phyloP scores from a whole-genome alignment of 1,139 yeast genomes.

The Magnusiomyces sp. region DNA sequence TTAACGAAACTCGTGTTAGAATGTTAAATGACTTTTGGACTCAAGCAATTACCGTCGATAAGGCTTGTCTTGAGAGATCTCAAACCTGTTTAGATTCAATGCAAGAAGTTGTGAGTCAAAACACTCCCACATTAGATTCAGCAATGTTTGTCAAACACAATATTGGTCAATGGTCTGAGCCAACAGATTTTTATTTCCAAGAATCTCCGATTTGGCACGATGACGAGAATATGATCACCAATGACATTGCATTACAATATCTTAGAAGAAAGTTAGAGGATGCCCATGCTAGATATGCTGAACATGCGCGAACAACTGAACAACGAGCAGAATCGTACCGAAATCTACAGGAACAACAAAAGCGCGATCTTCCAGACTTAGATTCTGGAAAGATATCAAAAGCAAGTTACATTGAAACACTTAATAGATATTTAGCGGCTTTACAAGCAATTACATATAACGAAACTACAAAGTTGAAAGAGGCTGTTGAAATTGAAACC shows the following conservation, averaged over 20 bases:
- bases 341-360: slow-evolving; percentile 22
- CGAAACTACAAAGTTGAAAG: slow-evolving; percentile 63
- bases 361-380: slow-evolving; percentile 17
- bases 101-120: slow-evolving; percentile 55
- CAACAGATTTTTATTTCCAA: slow-evolving; percentile 71
- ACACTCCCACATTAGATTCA: slow-evolving; percentile 67
- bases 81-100: slow-evolving; percentile 46
- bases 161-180: slow-evolving; percentile 68
- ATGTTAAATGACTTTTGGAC: slow-evolving; percentile 63
- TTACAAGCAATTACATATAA: slow-evolving; percentile 60
- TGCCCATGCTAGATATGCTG: slow-evolving; percentile 22
- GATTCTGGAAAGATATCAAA: slow-evolving; percentile 18
- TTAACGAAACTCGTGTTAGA: slow-evolving; percentile 71
- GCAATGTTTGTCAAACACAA: slow-evolving; percentile 94
- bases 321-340: slow-evolving; percentile 25
- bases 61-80: slow-evolving; percentile 45
- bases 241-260: slow-evolving; percentile 54
- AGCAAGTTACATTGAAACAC: slow-evolving; percentile 36
- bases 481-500: slow-evolving; percentile 84
- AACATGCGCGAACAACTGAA: slow-evolving; percentile 28
- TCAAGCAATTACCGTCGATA: slow-evolving; percentile 58
- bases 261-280: slow-evolving; percentile 52
- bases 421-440: slow-evolving; percentile 47
- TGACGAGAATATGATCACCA: slow-evolving; percentile 65
- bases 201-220: slow-evolving; percentile 97